phyloP scores from a whole-genome alignment of 192 early-diverging fungal genomes.

The Dispira simplex region DNA sequence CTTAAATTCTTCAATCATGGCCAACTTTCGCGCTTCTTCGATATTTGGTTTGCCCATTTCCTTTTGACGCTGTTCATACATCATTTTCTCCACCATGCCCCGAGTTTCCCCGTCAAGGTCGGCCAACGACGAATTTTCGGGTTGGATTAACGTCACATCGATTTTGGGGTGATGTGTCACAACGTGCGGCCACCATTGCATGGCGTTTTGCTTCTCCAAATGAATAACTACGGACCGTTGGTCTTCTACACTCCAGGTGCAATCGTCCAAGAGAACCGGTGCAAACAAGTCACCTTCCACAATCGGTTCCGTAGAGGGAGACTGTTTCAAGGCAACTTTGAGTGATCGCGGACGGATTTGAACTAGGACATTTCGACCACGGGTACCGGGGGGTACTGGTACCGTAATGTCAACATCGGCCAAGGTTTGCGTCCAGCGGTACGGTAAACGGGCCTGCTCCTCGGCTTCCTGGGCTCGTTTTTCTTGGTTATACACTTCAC shows the following conservation, averaged over 20 bases:
- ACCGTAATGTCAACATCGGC: constrained; percentile 64
- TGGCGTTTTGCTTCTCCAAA: constrained; percentile 66
- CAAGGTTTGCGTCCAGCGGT: constrained; percentile 71
- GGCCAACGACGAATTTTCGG: constrained; percentile 74
- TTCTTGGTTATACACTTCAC: constrained; percentile 21
- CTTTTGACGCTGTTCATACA: constrained; percentile 89
- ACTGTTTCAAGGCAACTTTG: constrained; percentile 44
- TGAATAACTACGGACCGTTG: constrained; percentile 59
- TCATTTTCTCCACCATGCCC: constrained; percentile 92
- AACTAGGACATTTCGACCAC: constrained; percentile 46
- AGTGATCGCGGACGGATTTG: constrained; percentile 47
- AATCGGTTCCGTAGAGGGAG: background rate
- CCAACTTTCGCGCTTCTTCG: constrained; percentile 61
- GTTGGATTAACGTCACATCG: constrained; percentile 75
- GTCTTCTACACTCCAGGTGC: constrained; percentile 58
- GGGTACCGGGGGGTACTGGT: constrained; percentile 54
- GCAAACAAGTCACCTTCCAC: constrained; percentile 55
- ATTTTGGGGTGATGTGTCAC: constrained; percentile 63
- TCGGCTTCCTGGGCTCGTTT: constrained; percentile 27
- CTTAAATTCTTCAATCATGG: constrained; percentile 65
- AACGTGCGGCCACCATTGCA: constrained; percentile 86
- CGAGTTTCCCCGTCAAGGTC: constrained; percentile 85
- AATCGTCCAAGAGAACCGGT: constrained; percentile 55
- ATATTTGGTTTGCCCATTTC: constrained; percentile 53
- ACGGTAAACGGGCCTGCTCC: constrained; percentile 52